Evolutionary conservation across 192 early-diverging fungal genomes (phyloP).

Genomic region (Linnemannia zychae): DNA sequence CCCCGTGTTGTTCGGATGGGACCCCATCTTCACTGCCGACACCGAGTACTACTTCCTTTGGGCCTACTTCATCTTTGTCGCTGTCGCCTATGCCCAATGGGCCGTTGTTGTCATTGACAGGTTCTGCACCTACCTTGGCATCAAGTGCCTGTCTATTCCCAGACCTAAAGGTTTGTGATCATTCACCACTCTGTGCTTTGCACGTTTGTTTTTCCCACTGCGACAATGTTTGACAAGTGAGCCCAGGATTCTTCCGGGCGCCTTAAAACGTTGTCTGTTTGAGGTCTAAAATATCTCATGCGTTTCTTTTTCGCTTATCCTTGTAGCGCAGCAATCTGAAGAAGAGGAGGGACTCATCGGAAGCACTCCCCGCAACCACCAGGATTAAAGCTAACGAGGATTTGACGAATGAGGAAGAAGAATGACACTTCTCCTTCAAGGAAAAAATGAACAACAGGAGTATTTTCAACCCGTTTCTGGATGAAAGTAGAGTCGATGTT

Average conservation of each 20-base stretch:
- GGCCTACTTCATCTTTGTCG: slow-evolving; percentile 78
- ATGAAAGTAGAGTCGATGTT: neutral
- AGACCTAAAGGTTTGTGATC: slow-evolving; percentile 51
- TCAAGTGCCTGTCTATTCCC: slow-evolving; percentile 88
- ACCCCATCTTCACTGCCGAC: slow-evolving; percentile 74
- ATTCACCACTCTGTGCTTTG: neutral
- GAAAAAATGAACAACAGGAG: neutral
- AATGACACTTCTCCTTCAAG: neutral
- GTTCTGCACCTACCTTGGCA: slow-evolving; percentile 89
- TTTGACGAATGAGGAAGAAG: neutral
- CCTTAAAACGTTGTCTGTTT: slow-evolving; percentile 22
- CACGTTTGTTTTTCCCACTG: neutral
- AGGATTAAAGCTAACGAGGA: slow-evolving; percentile 30
- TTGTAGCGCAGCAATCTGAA: slow-evolving; percentile 59
- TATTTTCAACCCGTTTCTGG: neutral
- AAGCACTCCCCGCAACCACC: slow-evolving; percentile 32
- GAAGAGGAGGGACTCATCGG: slow-evolving; percentile 56
- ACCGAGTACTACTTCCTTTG: slow-evolving; percentile 80
- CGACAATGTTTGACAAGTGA: neutral
- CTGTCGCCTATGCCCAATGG: slow-evolving; percentile 88
- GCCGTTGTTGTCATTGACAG: slow-evolving; percentile 87
- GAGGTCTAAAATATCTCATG: slow-evolving; percentile 56
- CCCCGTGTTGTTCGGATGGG: slow-evolving; percentile 63
- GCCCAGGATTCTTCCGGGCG: neutral
- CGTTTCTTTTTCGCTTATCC: slow-evolving; percentile 45